Base-by-base conservation (phyloP, 805 yeast species). In the Candida orba region DNA sequence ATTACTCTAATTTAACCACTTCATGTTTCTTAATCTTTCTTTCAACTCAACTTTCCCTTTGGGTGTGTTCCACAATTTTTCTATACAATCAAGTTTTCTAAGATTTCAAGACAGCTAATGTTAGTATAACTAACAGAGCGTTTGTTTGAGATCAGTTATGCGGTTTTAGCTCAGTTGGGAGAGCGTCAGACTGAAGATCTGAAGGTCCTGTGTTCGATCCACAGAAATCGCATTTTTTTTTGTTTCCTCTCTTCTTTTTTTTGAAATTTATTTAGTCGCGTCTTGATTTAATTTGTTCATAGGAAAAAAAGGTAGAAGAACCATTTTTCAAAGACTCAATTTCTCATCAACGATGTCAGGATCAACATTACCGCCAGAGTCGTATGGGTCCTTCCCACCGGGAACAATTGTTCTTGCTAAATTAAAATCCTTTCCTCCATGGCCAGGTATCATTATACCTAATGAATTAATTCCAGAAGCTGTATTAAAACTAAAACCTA, bases 401-500 rank as follows among this genome's bases (percentile, higher is more conserved):
- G 80, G 82, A 4, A 63, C 69, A 24, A 62, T 78, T 6, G 84
- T 87, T 1, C 68, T 87, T 22, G 93, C 93, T 8, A 87, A 87
- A 61, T 79, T 87, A 39, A 87, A 85, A 56, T 95, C 95, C 8
- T 87, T 79, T 58, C 85, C 95, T 3, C 83, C 90, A 35, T 87
- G 96, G 96, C 96, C 96, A 0, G 89, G 90, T 3, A 80, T 86
- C 78, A 79, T 85, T 4, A 72, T 86, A 4, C 81, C 80, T 2
- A 74, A 67, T 46, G 69, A 72, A 15, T 61, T 76, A 8, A 68
- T 86, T 6, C 93, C 95, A 1, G 75, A 66, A 18, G 66, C 71
- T 51, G 75, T 85, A 25, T 50, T 64, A 23, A 59, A 63, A 15
- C 72, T 69, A 47, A 73, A 69, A 45, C 85, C 87, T 14, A 75